A percentile compares a stretch with the other conserved stretches of the same genome.
These are phyloP conservation scores for Monosporascus ibericus DNA, from an alignment of 2,329 filamentous ascomycete genomes.

Conservation along the genomic window DNA sequence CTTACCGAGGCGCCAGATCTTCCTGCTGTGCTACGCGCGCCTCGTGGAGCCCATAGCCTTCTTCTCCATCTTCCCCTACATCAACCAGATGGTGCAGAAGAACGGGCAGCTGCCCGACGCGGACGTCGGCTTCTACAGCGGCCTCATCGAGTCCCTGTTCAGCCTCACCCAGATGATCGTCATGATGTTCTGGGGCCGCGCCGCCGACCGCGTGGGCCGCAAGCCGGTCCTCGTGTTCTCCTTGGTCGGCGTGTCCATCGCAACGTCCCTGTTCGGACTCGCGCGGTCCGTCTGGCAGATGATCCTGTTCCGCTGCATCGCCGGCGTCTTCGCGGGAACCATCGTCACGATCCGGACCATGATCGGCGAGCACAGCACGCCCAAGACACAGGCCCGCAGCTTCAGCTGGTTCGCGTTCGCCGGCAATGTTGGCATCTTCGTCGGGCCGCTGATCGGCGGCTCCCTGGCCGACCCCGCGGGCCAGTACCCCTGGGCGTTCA, in stretches of 20 bases:
- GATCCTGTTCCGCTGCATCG: conserved; percentile 64
- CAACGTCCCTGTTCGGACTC: conserved; percentile 62
- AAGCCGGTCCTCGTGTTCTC: conserved; percentile 67
- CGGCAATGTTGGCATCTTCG: conserved; percentile 66
- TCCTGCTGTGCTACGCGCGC: conserved; percentile 67
- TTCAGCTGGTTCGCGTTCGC: conserved; percentile 75
- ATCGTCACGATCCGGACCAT: conserved; percentile 72
- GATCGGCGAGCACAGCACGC: conserved; percentile 66
- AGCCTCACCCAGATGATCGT: conserved; percentile 70
- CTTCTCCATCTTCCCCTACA: conserved; percentile 76
- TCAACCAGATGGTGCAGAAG: conserved; percentile 69
- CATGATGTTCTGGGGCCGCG: conserved; percentile 68
- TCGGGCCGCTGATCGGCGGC: conserved; percentile 67
- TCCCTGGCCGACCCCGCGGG: conserved; percentile 59
- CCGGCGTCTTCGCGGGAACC: conserved; percentile 68
- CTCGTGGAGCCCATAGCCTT: conserved; percentile 74
- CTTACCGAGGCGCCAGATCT: conserved; percentile 58
- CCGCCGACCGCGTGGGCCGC: conserved; percentile 62
- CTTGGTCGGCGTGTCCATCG: conserved; percentile 55
- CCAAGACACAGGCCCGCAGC: conserved; percentile 62
- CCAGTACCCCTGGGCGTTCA: conserved; percentile 57
- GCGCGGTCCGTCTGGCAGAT: conserved; percentile 65
- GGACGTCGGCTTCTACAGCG: conserved; percentile 76
- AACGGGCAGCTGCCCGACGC: conserved; percentile 54
- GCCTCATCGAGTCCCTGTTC: conserved; percentile 69